These are phyloP conservation scores for Neurospora sp. DNA, from an alignment of 495 filamentous ascomycete genomes.

Conservation along the genomic window DNA sequence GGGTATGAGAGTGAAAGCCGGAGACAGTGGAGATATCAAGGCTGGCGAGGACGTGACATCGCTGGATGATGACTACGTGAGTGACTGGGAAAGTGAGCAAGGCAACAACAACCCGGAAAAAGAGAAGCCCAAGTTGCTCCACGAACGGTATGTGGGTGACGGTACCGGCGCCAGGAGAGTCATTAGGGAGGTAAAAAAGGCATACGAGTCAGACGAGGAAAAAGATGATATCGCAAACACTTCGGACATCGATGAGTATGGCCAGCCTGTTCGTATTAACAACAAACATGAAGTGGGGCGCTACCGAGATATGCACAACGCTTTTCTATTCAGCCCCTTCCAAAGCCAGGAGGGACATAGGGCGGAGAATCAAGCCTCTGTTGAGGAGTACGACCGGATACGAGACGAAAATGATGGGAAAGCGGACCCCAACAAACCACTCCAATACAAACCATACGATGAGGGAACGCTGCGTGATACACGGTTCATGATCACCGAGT, in stretches of 20 bases:
- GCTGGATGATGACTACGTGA: neutral
- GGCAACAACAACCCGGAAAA: neutral
- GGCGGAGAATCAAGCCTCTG: neutral
- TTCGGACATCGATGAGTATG: neutral
- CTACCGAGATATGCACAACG: neutral
- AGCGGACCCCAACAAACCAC: neutral
- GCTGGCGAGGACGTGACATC: neutral
- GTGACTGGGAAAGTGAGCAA: neutral
- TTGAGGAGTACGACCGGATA: neutral
- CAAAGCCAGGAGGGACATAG: neutral
- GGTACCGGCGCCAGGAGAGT: neutral
- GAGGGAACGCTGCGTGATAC: neutral
- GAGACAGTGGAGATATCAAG: neutral
- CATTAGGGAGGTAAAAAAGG: neutral
- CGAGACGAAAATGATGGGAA: neutral
- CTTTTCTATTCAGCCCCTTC: neutral
- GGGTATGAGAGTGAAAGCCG: neutral
- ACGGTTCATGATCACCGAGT: neutral
- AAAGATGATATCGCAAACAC: neutral
- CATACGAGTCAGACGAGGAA: neutral
- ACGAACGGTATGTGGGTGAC: neutral
- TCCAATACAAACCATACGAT: neutral
- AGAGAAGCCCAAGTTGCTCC: neutral
- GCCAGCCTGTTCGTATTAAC: neutral
- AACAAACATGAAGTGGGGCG: neutral